A percentile compares a stretch with the other conserved stretches of the same genome.
Conservation (phyloP, 2,329 filamentous ascomycete species). For the Cercospora janseana region DNA sequence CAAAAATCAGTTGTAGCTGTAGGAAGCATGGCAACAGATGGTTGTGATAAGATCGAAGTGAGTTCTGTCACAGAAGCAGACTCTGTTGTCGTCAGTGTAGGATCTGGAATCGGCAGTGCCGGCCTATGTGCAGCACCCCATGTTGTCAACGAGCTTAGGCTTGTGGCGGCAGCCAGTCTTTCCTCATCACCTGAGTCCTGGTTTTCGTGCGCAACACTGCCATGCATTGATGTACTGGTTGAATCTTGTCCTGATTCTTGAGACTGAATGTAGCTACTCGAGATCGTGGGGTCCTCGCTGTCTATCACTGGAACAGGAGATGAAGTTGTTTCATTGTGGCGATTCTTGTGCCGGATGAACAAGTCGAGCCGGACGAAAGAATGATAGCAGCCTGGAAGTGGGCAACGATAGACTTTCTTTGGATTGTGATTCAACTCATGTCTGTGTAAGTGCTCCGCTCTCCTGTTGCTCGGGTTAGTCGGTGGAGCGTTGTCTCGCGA, state of each 20-base stretch:
- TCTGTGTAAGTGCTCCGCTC: slow-evolving; percentile 89
- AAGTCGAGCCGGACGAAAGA: slow-evolving; percentile 92
- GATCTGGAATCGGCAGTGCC: slow-evolving; percentile 15
- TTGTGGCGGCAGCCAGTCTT: slow-evolving; percentile 74
- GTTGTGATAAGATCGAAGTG: neutral
- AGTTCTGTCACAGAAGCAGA: neutral
- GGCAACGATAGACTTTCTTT: slow-evolving; percentile 88
- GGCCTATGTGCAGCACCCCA: slow-evolving; percentile 6
- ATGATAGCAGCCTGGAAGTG: slow-evolving; percentile 80
- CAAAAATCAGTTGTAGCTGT: neutral
- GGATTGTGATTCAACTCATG: slow-evolving; percentile 93
- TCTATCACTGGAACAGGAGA: neutral
- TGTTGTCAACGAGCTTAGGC: slow-evolving; percentile 16
- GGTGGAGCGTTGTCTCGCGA: neutral
- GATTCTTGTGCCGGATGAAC: slow-evolving; percentile 61
- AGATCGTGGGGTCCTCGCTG: neutral
- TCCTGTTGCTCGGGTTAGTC: slow-evolving; percentile 31
- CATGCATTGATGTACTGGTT: neutral
- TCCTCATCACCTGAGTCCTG: slow-evolving; percentile 43
- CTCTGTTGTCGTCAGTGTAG: slow-evolving; percentile 2
- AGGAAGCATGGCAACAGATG: neutral
- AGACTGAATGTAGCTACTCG: neutral
- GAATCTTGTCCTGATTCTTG: neutral
- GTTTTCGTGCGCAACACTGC: neutral
- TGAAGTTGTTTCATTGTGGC: slow-evolving; percentile 34